Evolutionary conservation across 345 rosid genomes (phyloP).

Genomic region (Rhodamnia argentea): DNA sequence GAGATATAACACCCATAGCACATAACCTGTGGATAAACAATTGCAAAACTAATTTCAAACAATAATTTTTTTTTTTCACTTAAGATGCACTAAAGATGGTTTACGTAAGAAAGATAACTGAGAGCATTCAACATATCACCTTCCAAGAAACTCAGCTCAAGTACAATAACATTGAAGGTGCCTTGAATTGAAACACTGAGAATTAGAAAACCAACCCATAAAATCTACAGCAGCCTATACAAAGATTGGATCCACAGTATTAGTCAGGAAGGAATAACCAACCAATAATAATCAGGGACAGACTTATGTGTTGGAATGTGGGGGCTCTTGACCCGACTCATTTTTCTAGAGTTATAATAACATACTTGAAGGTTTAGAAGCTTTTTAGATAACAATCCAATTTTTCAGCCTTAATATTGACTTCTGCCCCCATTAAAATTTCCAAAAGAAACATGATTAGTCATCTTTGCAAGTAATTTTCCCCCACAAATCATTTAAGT

Average conservation of each 20-base stretch:
- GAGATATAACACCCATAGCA: not conserved
- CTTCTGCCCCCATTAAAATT: not conserved
- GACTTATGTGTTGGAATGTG: not conserved
- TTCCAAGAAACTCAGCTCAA: not conserved
- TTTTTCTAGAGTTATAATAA: not conserved
- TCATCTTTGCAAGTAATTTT: not conserved
- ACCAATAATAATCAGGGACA: not conserved
- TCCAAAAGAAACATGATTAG: not conserved
- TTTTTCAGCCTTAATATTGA: not conserved
- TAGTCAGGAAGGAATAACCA: not conserved
- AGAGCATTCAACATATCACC: not conserved
- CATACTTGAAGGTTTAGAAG: not conserved
- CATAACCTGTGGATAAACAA: not conserved
- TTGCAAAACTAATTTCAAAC: not conserved
- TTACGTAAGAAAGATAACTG: not conserved
- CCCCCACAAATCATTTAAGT: not conserved
- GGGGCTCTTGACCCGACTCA: not conserved
- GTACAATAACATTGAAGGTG: not conserved
- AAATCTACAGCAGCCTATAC: not conserved
- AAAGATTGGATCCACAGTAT: not conserved
- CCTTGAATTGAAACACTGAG: not conserved
- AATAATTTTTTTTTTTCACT: not conserved
- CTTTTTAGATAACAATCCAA: not conserved
- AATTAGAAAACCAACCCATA: not conserved
- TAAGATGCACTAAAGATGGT: not conserved